phyloP scores from a whole-genome alignment of 2,329 filamentous ascomycete species.

The Diaporthe sp. region DNA sequence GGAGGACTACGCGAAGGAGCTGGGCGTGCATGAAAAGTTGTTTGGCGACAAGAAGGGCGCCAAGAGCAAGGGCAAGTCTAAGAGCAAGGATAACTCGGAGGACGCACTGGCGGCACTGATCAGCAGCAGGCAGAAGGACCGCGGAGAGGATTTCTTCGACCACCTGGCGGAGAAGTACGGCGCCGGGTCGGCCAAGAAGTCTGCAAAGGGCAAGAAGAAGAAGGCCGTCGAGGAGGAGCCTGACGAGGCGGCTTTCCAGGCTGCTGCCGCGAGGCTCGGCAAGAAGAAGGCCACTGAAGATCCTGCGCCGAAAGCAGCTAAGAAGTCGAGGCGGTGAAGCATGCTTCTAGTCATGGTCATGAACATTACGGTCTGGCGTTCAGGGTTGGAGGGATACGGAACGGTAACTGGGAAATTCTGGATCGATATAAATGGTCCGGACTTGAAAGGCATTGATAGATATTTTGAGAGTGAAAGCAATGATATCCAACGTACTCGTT shows the following conservation, averaged over 20 bases:
- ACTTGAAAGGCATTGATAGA: neutral
- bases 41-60: conserved; percentile 64
- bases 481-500: neutral
- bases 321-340: conserved; percentile 41
- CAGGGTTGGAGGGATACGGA: neutral
- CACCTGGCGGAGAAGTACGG: conserved; percentile 83
- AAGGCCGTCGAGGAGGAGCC: conserved; percentile 69
- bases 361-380: conserved; percentile 32
- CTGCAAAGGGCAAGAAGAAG: conserved; percentile 65
- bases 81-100: conserved; percentile 41
- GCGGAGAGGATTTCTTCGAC: conserved; percentile 75
- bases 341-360: neutral
- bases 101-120: conserved; percentile 77
- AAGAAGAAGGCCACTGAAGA: conserved; percentile 48
- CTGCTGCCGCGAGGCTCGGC: conserved; percentile 63
- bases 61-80: conserved; percentile 46
- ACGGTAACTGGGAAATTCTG: neutral
- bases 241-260: conserved; percentile 72
- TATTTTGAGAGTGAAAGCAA: neutral
- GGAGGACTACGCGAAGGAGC: conserved; percentile 78
- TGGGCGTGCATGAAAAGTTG: conserved; percentile 79
- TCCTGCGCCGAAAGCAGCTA: conserved; percentile 33
- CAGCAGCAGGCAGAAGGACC: conserved; percentile 74
- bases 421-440: neutral
- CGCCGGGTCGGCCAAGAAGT: conserved; percentile 53